These are phyloP conservation scores for Albizia julibrissin DNA, from an alignment of 306 rosid species.

Conservation along the genomic window DNA sequence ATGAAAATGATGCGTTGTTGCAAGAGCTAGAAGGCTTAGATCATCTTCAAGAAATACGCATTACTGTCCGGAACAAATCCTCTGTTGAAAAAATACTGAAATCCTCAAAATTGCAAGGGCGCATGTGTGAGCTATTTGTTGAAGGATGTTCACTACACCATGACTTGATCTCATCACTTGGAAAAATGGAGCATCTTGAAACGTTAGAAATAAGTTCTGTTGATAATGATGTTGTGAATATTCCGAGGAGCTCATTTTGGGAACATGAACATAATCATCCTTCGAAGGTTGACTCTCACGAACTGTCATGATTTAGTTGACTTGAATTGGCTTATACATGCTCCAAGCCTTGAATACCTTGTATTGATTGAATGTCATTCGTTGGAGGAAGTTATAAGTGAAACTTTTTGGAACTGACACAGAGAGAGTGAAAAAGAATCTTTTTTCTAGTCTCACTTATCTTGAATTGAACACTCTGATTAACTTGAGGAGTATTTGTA, in stretches of 20 bases:
- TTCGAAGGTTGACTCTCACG: neutral
- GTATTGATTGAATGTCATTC: neutral
- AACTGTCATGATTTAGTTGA: neutral
- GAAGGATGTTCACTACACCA: neutral
- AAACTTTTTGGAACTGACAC: neutral
- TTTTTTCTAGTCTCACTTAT: neutral
- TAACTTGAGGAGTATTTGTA: neutral
- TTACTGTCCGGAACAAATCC: neutral
- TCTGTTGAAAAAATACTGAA: no score
- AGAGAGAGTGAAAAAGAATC: neutral
- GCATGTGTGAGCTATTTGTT: neutral
- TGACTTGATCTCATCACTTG: neutral
- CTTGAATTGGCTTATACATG: neutral
- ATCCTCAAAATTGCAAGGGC: neutral
- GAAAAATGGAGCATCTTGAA: neutral
- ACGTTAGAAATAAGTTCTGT: neutral
- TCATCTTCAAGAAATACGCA: neutral
- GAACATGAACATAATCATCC: neutral
- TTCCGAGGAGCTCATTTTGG: neutral
- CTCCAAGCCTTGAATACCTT: neutral
- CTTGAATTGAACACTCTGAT: neutral
- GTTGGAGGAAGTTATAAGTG: neutral
- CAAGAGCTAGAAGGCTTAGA: neutral
- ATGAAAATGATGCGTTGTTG: neutral
- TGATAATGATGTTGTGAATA: neutral